These are phyloP conservation scores for Brassica nigra DNA, from an alignment of 345 rosid genomes.

Conservation along the genomic window DNA sequence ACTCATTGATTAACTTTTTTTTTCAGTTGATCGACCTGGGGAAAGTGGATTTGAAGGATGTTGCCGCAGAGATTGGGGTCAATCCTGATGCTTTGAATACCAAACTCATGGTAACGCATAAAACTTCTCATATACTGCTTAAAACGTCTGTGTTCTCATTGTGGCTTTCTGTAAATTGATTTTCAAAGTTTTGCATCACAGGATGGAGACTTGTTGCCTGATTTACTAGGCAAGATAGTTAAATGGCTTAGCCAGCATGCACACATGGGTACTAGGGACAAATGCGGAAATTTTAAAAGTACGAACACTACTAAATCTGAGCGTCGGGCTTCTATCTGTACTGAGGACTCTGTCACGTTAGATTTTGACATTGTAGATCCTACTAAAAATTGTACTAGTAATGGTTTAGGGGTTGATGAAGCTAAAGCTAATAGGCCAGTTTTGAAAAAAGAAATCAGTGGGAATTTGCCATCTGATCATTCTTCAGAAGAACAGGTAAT, in stretches of 20 bases:
- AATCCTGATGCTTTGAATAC: slow-evolving; percentile 63
- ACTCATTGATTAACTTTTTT: slow-evolving; percentile 38
- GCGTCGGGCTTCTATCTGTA: slow-evolving; percentile 42
- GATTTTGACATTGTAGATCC: slow-evolving; percentile 58
- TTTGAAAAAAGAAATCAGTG: slow-evolving; percentile 45
- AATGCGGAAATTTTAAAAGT: slow-evolving; percentile 47
- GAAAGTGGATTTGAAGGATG: slow-evolving; percentile 73
- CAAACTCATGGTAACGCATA: slow-evolving; percentile 60
- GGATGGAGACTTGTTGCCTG: slow-evolving; percentile 70
- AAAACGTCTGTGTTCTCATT: slow-evolving; percentile 9
- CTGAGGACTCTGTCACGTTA: slow-evolving; percentile 49
- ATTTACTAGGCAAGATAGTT: slow-evolving; percentile 59
- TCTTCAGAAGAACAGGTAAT: slow-evolving; percentile 37
- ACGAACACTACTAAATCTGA: slow-evolving; percentile 51
- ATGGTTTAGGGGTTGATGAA: slow-evolving; percentile 47
- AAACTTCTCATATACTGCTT: slow-evolving; percentile 19
- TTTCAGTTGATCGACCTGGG: slow-evolving; percentile 89
- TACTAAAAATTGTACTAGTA: slow-evolving; percentile 45
- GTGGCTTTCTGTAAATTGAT: slow-evolving; percentile 27
- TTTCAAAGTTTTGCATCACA: slow-evolving; percentile 42
- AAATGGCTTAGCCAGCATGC: slow-evolving; percentile 83
- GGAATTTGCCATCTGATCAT: slow-evolving; percentile 38
- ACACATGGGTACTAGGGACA: slow-evolving; percentile 51
- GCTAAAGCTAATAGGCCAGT: slow-evolving; percentile 30
- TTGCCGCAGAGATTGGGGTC: slow-evolving; percentile 75